These are phyloP conservation scores for Komagataella ulmi DNA, from an alignment of 805 yeast genomes.

Conservation along the genomic window DNA sequence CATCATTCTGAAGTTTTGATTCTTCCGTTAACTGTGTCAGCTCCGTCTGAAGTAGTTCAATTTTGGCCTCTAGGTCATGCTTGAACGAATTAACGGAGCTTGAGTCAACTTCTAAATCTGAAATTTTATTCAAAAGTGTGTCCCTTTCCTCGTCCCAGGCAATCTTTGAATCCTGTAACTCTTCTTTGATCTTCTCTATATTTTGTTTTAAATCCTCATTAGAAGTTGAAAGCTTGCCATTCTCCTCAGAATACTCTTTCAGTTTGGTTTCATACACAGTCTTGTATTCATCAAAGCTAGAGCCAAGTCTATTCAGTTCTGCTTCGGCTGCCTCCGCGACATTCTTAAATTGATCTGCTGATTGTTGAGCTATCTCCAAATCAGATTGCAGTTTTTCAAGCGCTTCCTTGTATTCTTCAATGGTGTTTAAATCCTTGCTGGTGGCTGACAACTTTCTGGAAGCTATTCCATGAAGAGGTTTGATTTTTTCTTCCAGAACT, in stretches of 20 bases:
- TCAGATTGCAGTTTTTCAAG: constrained; percentile 19
- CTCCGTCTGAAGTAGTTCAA: neutral
- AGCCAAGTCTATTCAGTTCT: constrained; percentile 40
- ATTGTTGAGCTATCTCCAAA: constrained; percentile 41
- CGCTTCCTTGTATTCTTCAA: constrained; percentile 11
- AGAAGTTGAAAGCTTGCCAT: neutral
- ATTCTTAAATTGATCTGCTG: constrained; percentile 44
- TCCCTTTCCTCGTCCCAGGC: constrained; percentile 15
- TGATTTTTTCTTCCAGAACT: neutral
- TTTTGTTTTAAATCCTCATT: constrained; percentile 9
- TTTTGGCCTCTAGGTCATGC: constrained; percentile 6
- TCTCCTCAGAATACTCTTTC: constrained; percentile 5
- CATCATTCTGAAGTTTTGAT: neutral
- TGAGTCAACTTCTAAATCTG: constrained; percentile 11
- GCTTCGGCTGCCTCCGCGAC: constrained; percentile 57
- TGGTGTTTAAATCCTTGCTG: constrained; percentile 1
- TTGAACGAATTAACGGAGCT: neutral
- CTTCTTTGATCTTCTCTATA: constrained; percentile 8
- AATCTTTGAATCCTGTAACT: constrained; percentile 22
- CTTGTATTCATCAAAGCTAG: constrained; percentile 36
- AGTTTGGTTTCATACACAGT: constrained; percentile 8
- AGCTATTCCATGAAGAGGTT: neutral
- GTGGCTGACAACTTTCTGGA: neutral
- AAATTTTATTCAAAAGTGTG: constrained; percentile 12
- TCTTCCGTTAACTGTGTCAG: neutral